phyloP scores from a whole-genome alignment of 306 rosid species.

The Cucumis hystrix region DNA sequence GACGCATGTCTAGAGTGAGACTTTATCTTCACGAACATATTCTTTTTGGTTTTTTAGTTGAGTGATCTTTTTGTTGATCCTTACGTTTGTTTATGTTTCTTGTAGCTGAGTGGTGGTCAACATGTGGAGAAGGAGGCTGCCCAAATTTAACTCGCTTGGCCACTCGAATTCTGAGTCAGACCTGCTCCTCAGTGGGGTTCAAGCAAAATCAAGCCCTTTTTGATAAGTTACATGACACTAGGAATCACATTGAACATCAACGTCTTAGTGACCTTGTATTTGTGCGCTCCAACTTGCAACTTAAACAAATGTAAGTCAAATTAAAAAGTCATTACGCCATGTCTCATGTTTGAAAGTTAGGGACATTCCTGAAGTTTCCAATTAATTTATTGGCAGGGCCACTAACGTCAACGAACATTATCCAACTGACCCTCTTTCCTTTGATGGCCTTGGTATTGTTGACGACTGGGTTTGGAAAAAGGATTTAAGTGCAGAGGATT shows the following conservation, averaged over 20 bases:
- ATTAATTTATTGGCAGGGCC: slow-evolving; percentile 28
- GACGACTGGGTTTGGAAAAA: slow-evolving; percentile 63
- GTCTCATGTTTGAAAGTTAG: neutral
- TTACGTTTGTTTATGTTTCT: neutral
- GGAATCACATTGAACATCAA: slow-evolving; percentile 67
- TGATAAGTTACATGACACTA: slow-evolving; percentile 38
- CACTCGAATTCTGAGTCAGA: slow-evolving; percentile 75
- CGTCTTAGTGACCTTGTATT: slow-evolving; percentile 66
- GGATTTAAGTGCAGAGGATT: slow-evolving; percentile 39
- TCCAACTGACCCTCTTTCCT: slow-evolving; percentile 48
- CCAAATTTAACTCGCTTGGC: slow-evolving; percentile 77
- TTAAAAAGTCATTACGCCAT: neutral
- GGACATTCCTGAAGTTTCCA: neutral
- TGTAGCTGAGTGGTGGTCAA: slow-evolving; percentile 94
- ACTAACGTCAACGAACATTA: slow-evolving; percentile 36
- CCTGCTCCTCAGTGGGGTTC: slow-evolving; percentile 41
- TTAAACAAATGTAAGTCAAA: slow-evolving; percentile 25
- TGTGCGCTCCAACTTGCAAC: slow-evolving; percentile 41
- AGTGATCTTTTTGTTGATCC: neutral
- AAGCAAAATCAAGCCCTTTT: slow-evolving; percentile 41
- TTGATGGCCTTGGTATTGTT: slow-evolving; percentile 23
- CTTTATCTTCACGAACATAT: neutral
- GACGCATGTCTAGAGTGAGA: neutral
- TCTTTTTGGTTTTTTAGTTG: neutral
- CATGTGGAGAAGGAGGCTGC: slow-evolving; percentile 73